phyloP scores from a whole-genome alignment of 2,329 filamentous ascomycete genomes.

The Biscogniauxia sp. region DNA sequence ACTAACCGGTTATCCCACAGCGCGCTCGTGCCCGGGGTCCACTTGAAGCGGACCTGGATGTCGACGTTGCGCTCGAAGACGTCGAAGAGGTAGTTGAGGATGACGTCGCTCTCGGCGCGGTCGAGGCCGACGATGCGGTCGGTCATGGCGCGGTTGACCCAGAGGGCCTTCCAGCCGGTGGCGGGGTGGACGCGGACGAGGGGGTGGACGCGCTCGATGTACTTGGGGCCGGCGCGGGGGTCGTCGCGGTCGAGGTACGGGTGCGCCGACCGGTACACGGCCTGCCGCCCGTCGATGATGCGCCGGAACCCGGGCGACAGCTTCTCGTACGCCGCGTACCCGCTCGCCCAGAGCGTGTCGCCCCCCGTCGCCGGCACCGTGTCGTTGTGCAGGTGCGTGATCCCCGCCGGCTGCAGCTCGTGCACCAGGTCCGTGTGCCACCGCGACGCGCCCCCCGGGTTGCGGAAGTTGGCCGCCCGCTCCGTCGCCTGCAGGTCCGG shows the following conservation, averaged over 20 bases:
- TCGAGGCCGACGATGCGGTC: slow-evolving; percentile 67
- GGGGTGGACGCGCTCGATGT: slow-evolving; percentile 66
- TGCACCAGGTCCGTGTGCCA: slow-evolving; percentile 74
- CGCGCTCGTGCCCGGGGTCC: slow-evolving; percentile 65
- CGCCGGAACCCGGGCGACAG: slow-evolving; percentile 67
- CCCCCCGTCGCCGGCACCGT: slow-evolving; percentile 63
- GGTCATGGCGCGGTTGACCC: slow-evolving; percentile 70
- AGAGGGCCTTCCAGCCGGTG: slow-evolving; percentile 72
- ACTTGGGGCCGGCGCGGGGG: slow-evolving; percentile 59
- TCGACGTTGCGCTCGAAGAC: slow-evolving; percentile 69
- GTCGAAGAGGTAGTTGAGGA: slow-evolving; percentile 64
- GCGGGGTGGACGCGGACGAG: slow-evolving; percentile 69
- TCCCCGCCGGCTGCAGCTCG: slow-evolving; percentile 66
- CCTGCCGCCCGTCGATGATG: slow-evolving; percentile 65
- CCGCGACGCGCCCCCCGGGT: slow-evolving; percentile 63
- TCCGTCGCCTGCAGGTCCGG: slow-evolving; percentile 65
- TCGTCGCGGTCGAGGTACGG: slow-evolving; percentile 64
- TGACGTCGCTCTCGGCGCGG: slow-evolving; percentile 64
- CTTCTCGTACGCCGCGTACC: slow-evolving; percentile 72
- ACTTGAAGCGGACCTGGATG: slow-evolving; percentile 70
- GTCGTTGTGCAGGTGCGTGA: slow-evolving; percentile 70
- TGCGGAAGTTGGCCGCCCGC: slow-evolving; percentile 57
- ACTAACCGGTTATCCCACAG: slow-evolving; percentile 67
- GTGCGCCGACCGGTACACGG: slow-evolving; percentile 65
- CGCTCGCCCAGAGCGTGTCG: slow-evolving; percentile 71